Evolutionary conservation across 1,139 yeast species (phyloP).

Genomic region (Candida sanyaensis): DNA sequence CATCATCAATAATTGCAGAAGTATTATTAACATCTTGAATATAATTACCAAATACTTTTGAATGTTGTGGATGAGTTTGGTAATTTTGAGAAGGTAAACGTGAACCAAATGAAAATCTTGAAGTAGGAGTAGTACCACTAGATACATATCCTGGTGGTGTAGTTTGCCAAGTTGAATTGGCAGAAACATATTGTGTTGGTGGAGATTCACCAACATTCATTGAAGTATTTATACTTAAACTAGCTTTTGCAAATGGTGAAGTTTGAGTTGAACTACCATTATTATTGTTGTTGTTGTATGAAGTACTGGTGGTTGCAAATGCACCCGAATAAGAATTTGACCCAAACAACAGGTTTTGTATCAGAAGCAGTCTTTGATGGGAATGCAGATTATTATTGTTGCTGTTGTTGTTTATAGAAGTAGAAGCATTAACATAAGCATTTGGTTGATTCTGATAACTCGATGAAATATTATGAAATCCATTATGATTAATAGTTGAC

Average conservation of each 20-base stretch:
- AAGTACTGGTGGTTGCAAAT: neutral
- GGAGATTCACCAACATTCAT: conserved; percentile 12
- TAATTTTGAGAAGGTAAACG: conserved; percentile 1
- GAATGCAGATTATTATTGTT: neutral
- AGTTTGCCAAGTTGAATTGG: conserved; percentile 3
- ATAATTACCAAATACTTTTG: conserved; percentile 6
- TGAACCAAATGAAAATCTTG: conserved; percentile 10
- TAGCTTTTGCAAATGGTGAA: conserved; percentile 12
- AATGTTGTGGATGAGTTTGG: conserved; percentile 5
- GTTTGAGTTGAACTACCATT: neutral
- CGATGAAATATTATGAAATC: neutral
- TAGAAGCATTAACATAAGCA: neutral
- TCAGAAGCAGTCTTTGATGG: conserved; percentile 8
- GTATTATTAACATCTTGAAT: conserved; percentile 35
- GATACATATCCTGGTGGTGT: conserved; percentile 6
- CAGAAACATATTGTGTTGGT: conserved; percentile 17
- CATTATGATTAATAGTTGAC: neutral
- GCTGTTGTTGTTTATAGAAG: neutral
- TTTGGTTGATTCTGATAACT: neutral
- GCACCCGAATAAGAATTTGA: conserved; percentile 12
- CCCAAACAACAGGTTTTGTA: conserved; percentile 6
- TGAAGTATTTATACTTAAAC: conserved; percentile 11
- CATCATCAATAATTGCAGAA: conserved; percentile 45
- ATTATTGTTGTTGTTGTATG: neutral
- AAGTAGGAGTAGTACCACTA: conserved; percentile 9